Conservation (phyloP, 331 rosid species). For the Acacia pycnantha region DNA sequence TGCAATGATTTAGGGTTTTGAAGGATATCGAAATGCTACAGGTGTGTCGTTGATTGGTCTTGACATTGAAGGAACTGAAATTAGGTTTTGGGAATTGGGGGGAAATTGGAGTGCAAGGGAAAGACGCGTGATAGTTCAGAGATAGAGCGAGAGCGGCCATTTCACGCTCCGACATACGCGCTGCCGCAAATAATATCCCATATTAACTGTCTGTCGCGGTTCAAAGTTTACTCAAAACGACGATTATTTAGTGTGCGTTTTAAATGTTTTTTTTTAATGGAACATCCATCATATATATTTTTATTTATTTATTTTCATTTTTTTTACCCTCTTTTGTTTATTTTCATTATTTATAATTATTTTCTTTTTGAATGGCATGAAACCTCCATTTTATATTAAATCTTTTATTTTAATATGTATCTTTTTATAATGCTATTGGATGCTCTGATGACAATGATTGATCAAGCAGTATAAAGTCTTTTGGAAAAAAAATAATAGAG, state of each 20-base stretch:
- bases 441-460: accelerated
- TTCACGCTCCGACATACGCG: constrained; percentile 6
- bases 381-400: background rate
- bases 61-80: constrained; percentile 21
- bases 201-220: too few species aligned
- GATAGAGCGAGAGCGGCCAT: constrained; percentile 42
- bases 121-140: background rate
- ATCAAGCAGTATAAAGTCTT: too few species aligned
- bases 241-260: background rate
- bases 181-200: background rate
- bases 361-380: too few species aligned
- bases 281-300: too few species aligned
- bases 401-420: too few species aligned
- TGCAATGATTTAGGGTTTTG: constrained; percentile 13
- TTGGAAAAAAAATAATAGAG: too few species aligned
- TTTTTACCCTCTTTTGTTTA: background rate
- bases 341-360: too few species aligned
- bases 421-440: too few species aligned
- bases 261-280: too few species aligned
- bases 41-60: background rate
- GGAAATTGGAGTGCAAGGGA: background rate
- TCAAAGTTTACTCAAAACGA: background rate
- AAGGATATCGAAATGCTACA: background rate
- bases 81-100: constrained; percentile 31
- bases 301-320: too few species aligned